Evolutionary conservation across 805 yeast genomes (phyloP), one percentile per base, ranked within the genome.

Genomic region (Clavispora phyllophila): DNA sequence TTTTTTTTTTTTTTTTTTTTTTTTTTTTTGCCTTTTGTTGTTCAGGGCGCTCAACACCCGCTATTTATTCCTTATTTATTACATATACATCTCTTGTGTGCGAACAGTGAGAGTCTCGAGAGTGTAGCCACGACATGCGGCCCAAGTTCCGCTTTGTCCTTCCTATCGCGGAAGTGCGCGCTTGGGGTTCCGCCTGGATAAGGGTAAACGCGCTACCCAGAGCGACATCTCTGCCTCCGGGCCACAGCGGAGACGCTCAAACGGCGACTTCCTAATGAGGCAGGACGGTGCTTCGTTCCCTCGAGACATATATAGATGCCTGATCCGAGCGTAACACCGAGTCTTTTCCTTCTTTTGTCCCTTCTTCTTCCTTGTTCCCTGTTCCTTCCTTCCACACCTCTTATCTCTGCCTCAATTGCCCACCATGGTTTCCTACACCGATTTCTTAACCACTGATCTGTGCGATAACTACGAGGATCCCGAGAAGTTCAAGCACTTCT

Each of bases 401-500:
- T 29, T 29, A 18, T 14, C 13, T 27, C 22, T 31, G 3, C 9
- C 13, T 19, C 35, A 20, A 22, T 18, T 14, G 12, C 10, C 3
- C 37, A 36, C 25, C 41, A 52, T 52, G 56, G 52, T 54, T n/a
- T 37, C 56, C 13, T 52, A 39, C 34, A 42, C 47, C 17, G 47
- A 46, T 19, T 65, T 65, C 46, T 57, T 67, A 38, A 58, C 60
- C 39, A 60, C 56, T 10, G 72, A 66, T 43, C 45, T 54, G 6
- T 55, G 66, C 40, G 55, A 53, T 19, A 39, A 45, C 41, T 69
- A 64, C 44, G 73, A 68, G 48, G 70, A 76, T 51, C 56, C 68
- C 1, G 72, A 62, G 46, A 65, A 68, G 38, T 78, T 61, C 53
- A 44, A 51, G 24, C 47, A 43, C 29, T 78, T 70, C 70, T 48